Conservation (phyloP, 2,329 filamentous ascomycete species). For the Arthrinium phaeospermum region DNA sequence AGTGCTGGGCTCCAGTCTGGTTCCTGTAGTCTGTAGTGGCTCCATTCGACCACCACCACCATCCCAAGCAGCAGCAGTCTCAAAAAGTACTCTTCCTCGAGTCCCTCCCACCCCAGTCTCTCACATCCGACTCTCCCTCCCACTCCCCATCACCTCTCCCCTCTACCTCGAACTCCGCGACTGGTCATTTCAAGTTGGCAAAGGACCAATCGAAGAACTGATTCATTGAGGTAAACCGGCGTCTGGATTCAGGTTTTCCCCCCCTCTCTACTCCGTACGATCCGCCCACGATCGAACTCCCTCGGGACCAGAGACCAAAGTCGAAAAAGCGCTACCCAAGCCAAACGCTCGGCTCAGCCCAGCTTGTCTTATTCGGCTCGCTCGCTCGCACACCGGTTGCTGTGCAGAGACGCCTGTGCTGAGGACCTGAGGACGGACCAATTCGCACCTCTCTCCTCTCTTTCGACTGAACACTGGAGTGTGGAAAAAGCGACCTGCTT, state of each 20-base stretch:
- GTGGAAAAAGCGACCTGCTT: slow-evolving; percentile 10
- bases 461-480: not conserved
- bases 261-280: not conserved
- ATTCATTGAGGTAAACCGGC: slow-evolving; percentile 18
- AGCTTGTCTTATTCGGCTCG: slow-evolving; percentile 15
- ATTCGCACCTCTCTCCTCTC: not conserved
- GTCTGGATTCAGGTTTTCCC: slow-evolving; percentile 20
- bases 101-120: slow-evolving; percentile 16
- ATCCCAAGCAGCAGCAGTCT: slow-evolving; percentile 4
- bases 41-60: slow-evolving; percentile 11
- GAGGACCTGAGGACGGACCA: slow-evolving; percentile 10
- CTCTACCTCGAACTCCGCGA: slow-evolving; percentile 21
- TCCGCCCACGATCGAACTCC: not conserved
- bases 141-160: slow-evolving; percentile 18
- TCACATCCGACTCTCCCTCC: slow-evolving; percentile 19
- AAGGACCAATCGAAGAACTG: slow-evolving; percentile 14
- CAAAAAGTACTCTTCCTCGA: slow-evolving; percentile 20
- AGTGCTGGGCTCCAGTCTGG: slow-evolving; percentile 13
- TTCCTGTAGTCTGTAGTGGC: not conserved
- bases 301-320: not conserved
- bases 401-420: slow-evolving; percentile 22
- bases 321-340: slow-evolving; percentile 5
- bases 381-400: slow-evolving; percentile 16
- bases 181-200: slow-evolving; percentile 17
- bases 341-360: slow-evolving; percentile 13